Base-by-base conservation (phyloP, 495 filamentous ascomycete species). In the Daldinia caldariorum region DNA sequence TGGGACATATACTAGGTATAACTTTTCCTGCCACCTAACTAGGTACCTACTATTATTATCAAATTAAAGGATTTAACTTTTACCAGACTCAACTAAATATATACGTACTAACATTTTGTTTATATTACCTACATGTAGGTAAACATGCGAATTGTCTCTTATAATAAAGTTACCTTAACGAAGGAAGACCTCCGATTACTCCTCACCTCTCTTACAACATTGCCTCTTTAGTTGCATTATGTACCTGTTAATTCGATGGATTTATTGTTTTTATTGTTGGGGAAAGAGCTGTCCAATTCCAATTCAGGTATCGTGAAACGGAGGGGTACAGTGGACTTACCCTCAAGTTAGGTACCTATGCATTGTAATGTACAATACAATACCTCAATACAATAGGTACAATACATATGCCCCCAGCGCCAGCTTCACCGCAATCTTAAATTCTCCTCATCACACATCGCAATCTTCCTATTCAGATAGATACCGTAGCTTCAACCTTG, bases 401-500 rank as follows among this genome's bases (percentile, higher is more conserved):
- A n/a, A n/a, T n/a, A n/a, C 49, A 32, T 53, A 51, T 1, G 49
- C 31, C 26, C 49, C 22, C 26, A 26, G 26, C 26, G 26, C 31
- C 2, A 13, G 49, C 49, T 53, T 53, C 49, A 53, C 49, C 49
- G 49, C 49, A 53, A 53, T 32, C 49, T 53, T 32, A 32, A 29
- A 53, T 14, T 32, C 29, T 53, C 49, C 22, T 32, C 22, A 53
- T 49, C 22, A 6, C 29, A 29, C 49, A 53, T 53, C 49, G 22
- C 49, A 53, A 53, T 53, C 49, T 53, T 53, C 26, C 49, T 53
- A 32, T 53, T 53, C 49, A 32, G 49, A 53, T 39, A 54, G 45
- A 63, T 43, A 35, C 58, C 53, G 57, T 57, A 35, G 41, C 54
- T 62, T 62, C 34, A 62, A 18, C 57, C 51, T 54, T 41, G 22